phyloP scores from a whole-genome alignment of 495 filamentous ascomycete genomes.

The Podospora conica region DNA sequence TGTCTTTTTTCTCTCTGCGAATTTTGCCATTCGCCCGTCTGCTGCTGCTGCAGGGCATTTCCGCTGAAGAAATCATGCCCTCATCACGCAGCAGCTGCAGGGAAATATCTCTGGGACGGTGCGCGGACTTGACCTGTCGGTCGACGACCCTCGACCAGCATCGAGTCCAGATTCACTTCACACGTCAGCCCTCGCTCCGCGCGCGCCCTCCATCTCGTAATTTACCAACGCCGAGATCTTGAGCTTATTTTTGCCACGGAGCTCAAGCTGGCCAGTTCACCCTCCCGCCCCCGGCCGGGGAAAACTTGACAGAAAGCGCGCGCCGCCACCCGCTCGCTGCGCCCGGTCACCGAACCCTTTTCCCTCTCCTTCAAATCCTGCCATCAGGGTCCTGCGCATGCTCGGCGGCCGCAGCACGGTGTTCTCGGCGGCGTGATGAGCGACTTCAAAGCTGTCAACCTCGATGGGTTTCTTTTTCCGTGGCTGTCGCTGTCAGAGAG shows the following conservation, averaged over 20 bases:
- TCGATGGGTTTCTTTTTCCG: neutral
- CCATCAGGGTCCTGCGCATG: neutral
- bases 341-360: neutral
- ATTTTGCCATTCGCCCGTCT: neutral
- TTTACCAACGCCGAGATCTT: constrained; percentile 1
- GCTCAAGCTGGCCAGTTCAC: constrained; percentile 2
- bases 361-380: neutral
- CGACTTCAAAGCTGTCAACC: neutral
- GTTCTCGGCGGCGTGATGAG: neutral
- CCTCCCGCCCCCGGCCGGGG: neutral
- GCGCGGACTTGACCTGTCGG: neutral
- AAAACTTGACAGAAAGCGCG: neutral
- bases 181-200: constrained; percentile 5
- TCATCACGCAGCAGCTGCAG: neutral
- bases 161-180: constrained; percentile 6
- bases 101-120: neutral
- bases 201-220: neutral
- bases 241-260: constrained; percentile 6
- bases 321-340: neutral
- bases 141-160: neutral
- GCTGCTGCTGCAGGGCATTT: neutral
- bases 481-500: neutral
- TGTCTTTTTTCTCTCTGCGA: neutral
- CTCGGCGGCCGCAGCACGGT: neutral
- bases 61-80: neutral